phyloP scores from a whole-genome alignment of 345 rosid genomes.

The Turritis glabra region DNA sequence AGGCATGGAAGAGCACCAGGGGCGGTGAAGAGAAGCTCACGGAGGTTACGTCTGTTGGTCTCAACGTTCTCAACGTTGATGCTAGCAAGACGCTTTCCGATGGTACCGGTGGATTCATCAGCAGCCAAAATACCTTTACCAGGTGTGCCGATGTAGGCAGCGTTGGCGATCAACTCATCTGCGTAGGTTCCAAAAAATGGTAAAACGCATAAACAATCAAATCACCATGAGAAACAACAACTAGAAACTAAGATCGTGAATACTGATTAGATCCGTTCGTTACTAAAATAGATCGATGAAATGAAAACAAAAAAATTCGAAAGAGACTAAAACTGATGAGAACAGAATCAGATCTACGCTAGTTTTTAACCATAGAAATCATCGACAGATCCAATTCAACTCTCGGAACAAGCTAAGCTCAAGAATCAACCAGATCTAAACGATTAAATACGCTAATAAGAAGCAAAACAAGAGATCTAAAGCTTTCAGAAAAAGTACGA shows the following conservation, averaged over 20 bases:
- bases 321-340: not conserved
- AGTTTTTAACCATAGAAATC: not conserved
- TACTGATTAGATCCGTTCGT: slow-evolving; percentile 1
- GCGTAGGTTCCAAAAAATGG: not conserved
- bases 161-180: slow-evolving; percentile 88
- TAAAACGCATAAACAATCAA: not conserved
- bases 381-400: not conserved
- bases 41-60: slow-evolving; percentile 75
- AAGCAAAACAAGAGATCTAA: slow-evolving; percentile 24
- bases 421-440: slow-evolving; percentile 23
- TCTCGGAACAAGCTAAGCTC: not conserved
- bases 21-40: slow-evolving; percentile 90
- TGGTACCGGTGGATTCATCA: slow-evolving; percentile 97
- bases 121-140: slow-evolving; percentile 99
- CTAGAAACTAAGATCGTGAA: not conserved
- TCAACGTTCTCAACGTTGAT: slow-evolving; percentile 93
- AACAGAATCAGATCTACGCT: slow-evolving; percentile 22
- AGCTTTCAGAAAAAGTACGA: no score
- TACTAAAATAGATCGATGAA: not conserved
- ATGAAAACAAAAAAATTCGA: not conserved
- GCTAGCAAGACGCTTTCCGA: slow-evolving; percentile 92
- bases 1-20: slow-evolving; percentile 79
- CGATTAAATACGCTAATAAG: not conserved
- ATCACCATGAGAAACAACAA: not conserved
- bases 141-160: slow-evolving; percentile 95